These are phyloP conservation scores for Ophiostoma ips DNA, from an alignment of 2,329 filamentous ascomycete species.

Conservation along the genomic window DNA sequence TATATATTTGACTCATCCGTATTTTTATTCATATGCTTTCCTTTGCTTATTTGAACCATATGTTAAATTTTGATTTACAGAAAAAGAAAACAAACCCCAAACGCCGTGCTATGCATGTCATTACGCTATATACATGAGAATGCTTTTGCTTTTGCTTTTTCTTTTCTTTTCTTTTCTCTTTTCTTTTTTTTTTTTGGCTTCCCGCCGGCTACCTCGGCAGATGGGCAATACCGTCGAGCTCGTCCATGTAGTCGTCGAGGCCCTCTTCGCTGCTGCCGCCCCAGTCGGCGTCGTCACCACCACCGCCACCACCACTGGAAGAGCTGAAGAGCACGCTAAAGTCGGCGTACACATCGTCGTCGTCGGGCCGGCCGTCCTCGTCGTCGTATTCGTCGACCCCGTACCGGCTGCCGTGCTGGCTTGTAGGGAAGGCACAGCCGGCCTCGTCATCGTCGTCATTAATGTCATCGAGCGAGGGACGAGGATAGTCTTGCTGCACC, in stretches of 20 bases:
- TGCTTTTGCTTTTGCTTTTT: background rate
- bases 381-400: conserved; percentile 22
- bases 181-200: background rate
- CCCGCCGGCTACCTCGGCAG: conserved; percentile 15
- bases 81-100: no score
- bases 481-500: background rate
- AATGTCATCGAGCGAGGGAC: conserved; percentile 13
- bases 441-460: conserved; percentile 20
- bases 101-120: no score
- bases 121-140: no score
- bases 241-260: conserved; percentile 42
- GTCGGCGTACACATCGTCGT: conserved; percentile 40
- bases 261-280: conserved; percentile 21
- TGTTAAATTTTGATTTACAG: no score
- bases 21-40: background rate
- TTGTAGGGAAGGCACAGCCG: conserved; percentile 29
- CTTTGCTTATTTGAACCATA: no score
- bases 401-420: conserved; percentile 30
- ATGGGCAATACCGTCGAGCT: conserved; percentile 41
- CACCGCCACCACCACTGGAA: no score
- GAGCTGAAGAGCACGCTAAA: conserved; percentile 37
- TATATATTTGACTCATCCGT: no score
- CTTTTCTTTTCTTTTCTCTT: background rate
- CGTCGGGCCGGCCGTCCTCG: conserved; percentile 27
- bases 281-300: conserved; percentile 15